Evolutionary conservation across 2,329 filamentous ascomycete species (phyloP).

Genomic region (Aspergillus pseudotamarii): DNA sequence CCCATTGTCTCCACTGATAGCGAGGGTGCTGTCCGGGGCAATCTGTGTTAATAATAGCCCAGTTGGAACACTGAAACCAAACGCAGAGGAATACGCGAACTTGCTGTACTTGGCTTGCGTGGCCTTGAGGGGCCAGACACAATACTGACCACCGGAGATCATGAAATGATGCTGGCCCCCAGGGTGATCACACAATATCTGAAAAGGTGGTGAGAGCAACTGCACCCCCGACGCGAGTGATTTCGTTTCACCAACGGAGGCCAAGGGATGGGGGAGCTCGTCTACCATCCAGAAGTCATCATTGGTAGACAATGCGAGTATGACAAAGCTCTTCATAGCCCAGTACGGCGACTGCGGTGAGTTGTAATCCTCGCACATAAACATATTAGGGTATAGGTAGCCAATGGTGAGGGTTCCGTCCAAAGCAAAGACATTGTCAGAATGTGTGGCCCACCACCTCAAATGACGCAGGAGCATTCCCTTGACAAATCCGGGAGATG

Average conservation of each 20-base stretch:
- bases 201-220: conserved; percentile 36
- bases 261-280: conserved; percentile 40
- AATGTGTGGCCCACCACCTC: conserved; percentile 52
- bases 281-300: conserved; percentile 52
- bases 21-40: conserved; percentile 44
- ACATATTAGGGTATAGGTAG: conserved; percentile 55
- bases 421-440: conserved; percentile 48
- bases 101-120: conserved; percentile 52
- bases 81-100: conserved; percentile 54
- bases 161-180: conserved; percentile 45
- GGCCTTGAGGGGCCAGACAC: conserved; percentile 44
- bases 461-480: conserved; percentile 55
- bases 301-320: conserved; percentile 37
- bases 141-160: conserved; percentile 45
- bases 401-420: conserved; percentile 57
- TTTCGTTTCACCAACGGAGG: conserved; percentile 2
- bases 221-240: conserved; percentile 2
- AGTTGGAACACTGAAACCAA: conserved; percentile 49
- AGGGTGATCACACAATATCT: conserved; percentile 48
- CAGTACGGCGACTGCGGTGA: conserved; percentile 60
- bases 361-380: conserved; percentile 60
- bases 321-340: conserved; percentile 55
- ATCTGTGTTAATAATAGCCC: conserved; percentile 43
- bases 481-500: conserved; percentile 47
- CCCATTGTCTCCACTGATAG: conserved; percentile 41